Conservation (phyloP, 345 rosid genomes). For the Gossypium mustelinum region DNA sequence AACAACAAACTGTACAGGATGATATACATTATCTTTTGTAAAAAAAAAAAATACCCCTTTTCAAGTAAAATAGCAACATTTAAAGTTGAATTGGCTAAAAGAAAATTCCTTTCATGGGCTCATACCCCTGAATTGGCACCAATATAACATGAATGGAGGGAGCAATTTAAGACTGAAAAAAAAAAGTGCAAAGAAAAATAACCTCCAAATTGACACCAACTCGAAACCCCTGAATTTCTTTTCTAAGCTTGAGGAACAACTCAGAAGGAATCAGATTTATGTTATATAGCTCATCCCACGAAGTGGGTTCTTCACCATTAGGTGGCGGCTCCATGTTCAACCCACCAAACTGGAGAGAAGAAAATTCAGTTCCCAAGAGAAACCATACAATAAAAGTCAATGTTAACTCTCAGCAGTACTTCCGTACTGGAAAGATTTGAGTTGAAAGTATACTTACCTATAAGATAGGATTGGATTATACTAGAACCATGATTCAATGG, state of each 20-base stretch:
- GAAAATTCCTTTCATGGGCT: not conserved
- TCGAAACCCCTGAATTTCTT: conserved; percentile 76
- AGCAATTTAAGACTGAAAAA: not conserved
- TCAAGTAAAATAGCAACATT: not conserved
- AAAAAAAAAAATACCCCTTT: too few species aligned
- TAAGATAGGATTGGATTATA: not conserved
- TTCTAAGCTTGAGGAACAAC: conserved; percentile 79
- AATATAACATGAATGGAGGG: not conserved
- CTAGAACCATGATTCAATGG: not conserved
- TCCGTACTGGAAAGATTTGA: not conserved
- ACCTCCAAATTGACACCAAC: conserved; percentile 93
- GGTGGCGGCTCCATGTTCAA: conserved; percentile 39
- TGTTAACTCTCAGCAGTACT: not conserved
- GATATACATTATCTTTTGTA: not conserved
- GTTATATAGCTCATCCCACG: conserved; percentile 82
- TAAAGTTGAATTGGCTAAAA: not conserved
- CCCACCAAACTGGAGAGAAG: conserved; percentile 7
- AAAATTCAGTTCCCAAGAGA: not conserved
- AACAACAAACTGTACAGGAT: conserved; percentile 1
- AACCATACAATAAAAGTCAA: not conserved
- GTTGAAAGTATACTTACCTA: conserved; percentile 4
- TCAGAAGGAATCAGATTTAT: conserved; percentile 76
- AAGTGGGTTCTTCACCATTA: conserved; percentile 52
- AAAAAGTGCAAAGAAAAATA: not conserved
- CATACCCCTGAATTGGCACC: not conserved